Evolutionary conservation across 306 rosid genomes (phyloP).

Genomic region (Macrotyloma uniflorum): DNA sequence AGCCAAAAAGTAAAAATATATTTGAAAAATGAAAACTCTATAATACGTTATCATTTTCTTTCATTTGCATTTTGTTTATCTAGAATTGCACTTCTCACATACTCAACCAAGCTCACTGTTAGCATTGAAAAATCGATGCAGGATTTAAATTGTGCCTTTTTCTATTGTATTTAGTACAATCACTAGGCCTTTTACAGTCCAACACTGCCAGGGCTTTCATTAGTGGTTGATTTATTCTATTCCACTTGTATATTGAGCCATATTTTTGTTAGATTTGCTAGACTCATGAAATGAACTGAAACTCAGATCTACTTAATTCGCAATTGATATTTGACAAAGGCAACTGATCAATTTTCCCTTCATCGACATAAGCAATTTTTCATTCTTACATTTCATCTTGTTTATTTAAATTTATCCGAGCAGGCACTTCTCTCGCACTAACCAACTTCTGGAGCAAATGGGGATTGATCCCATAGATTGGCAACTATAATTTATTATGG

Average conservation of each 20-base stretch:
- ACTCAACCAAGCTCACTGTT: slow-evolving; percentile 11
- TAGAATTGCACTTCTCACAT: not conserved
- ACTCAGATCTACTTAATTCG: slow-evolving; percentile 19
- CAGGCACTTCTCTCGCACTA: slow-evolving; percentile 95
- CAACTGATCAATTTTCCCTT: not conserved
- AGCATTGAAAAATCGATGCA: slow-evolving; percentile 3
- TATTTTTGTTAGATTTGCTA: slow-evolving; percentile 8
- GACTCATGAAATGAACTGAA: not conserved
- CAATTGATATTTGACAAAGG: not conserved
- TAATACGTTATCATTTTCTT: not conserved
- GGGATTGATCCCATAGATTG: slow-evolving; percentile 72
- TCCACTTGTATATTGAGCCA: not conserved
- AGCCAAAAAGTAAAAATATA: not conserved
- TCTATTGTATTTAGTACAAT: not conserved
- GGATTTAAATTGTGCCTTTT: not conserved
- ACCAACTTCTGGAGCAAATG: slow-evolving; percentile 73
- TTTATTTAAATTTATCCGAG: slow-evolving; percentile 33
- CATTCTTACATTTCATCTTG: not conserved
- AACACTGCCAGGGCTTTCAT: not conserved
- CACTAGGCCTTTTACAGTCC: slow-evolving; percentile 14
- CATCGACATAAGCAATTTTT: slow-evolving; percentile 1
- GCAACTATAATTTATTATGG: slow-evolving; percentile 68
- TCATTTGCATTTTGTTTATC: not conserved
- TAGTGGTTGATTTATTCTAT: slow-evolving; percentile 12
- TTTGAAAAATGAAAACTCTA: not conserved